A percentile compares a stretch with the other conserved stretches of the same genome.
phyloP scores from a whole-genome alignment of 441 rosid genomes.

The Adansonia rubrostipa region DNA sequence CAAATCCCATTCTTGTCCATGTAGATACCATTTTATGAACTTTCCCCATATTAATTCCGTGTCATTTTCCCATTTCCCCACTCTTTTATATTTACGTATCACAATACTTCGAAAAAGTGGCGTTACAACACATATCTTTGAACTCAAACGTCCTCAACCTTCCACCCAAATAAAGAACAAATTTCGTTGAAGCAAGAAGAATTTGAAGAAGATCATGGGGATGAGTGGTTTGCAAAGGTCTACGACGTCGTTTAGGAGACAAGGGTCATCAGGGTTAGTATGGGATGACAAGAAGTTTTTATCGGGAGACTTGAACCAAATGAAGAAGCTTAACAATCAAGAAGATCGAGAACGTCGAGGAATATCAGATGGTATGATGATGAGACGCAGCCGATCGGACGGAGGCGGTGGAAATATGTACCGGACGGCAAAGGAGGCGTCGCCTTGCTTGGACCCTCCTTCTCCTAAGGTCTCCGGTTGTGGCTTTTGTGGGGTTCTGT shows the following conservation, averaged over 20 bases:
- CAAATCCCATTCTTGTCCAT: neutral
- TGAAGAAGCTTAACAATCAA: neutral
- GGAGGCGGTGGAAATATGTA: constrained; percentile 32
- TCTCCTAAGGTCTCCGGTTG: constrained; percentile 56
- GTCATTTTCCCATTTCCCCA: constrained; percentile 29
- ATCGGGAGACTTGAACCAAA: constrained; percentile 44
- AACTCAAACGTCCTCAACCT: constrained; percentile 19
- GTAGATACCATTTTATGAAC: constrained; percentile 24
- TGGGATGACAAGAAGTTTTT: constrained; percentile 65
- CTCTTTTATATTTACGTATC: neutral
- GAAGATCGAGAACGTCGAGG: neutral
- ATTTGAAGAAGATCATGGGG: neutral
- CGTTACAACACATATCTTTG: neutral
- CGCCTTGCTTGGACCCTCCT: constrained; percentile 50
- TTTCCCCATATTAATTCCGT: constrained; percentile 18
- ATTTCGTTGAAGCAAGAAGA: neutral
- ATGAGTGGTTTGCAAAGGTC: constrained; percentile 59
- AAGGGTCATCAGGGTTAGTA: constrained; percentile 65
- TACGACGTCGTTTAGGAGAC: constrained; percentile 59
- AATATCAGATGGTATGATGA: neutral
- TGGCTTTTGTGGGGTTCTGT: constrained; percentile 45
- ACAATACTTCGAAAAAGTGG: constrained; percentile 5
- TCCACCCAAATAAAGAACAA: neutral
- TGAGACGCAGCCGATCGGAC: constrained; percentile 42
- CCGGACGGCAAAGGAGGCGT: constrained; percentile 25